Evolutionary conservation across 768 basidiomycete species (phyloP).

Genomic region (Lactarius pseudohatsudake): DNA sequence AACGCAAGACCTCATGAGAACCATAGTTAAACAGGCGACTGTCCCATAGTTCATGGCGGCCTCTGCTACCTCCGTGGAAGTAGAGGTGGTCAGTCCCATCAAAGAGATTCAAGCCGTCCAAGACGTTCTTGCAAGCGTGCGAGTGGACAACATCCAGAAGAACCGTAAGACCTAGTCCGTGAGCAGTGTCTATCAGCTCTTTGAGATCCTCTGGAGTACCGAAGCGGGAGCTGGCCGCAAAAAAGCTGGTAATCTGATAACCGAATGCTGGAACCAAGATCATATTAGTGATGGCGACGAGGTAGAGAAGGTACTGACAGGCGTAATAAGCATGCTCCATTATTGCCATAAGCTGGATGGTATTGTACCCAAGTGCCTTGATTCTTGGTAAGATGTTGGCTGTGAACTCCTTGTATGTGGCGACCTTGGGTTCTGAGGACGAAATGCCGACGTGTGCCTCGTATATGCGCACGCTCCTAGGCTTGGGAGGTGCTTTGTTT

Average conservation of each 20-base stretch:
- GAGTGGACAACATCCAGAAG: slow-evolving; percentile 97
- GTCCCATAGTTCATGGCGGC: slow-evolving; percentile 96
- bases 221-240: slow-evolving; percentile 94
- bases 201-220: slow-evolving; percentile 95
- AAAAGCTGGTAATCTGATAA: slow-evolving; percentile 97
- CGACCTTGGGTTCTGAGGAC: slow-evolving; percentile 80
- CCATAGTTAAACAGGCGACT: slow-evolving; percentile 97
- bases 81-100: slow-evolving; percentile 98
- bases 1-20: slow-evolving; percentile 89
- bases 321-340: slow-evolving; percentile 99
- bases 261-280: slow-evolving; percentile 72
- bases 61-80: slow-evolving; percentile 92
- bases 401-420: slow-evolving; percentile 96
- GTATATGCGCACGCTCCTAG: slow-evolving; percentile 76
- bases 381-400: slow-evolving; percentile 81
- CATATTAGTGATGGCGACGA: slow-evolving; percentile 11
- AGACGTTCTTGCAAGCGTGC: slow-evolving; percentile 96
- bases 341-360: slow-evolving; percentile 96
- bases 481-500: slow-evolving; percentile 65
- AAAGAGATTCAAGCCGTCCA: slow-evolving; percentile 93
- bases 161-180: slow-evolving; percentile 88
- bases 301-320: slow-evolving; percentile 53
- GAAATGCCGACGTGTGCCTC: slow-evolving; percentile 99
- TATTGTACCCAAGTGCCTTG: slow-evolving; percentile 90
- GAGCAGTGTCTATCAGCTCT: slow-evolving; percentile 93